Conservation (phyloP, 2,329 filamentous ascomycete species). For the Phialemonium atrogriseum region DNA sequence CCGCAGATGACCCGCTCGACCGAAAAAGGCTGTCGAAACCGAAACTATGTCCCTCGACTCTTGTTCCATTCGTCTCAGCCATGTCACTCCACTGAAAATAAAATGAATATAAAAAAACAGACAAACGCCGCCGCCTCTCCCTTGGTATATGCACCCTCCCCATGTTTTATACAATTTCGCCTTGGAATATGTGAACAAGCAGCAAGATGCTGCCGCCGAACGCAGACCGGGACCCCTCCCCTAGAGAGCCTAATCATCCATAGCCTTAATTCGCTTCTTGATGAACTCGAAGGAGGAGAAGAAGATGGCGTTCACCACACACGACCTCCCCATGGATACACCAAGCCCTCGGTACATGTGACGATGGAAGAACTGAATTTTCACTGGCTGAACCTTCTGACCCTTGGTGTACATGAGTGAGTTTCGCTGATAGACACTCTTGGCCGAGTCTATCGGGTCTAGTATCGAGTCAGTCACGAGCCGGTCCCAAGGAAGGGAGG, state of each 20-base stretch:
- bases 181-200: not conserved
- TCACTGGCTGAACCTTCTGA: conserved; percentile 57
- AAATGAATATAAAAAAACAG: not conserved
- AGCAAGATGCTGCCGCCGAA: not conserved
- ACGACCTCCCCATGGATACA: conserved; percentile 76
- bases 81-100: not conserved
- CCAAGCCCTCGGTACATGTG: conserved; percentile 78
- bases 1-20: too few species aligned
- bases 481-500: conserved; percentile 3
- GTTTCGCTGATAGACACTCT: conserved; percentile 79
- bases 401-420: conserved; percentile 62
- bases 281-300: conserved; percentile 82
- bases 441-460: conserved; percentile 72
- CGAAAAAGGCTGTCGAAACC: too few species aligned
- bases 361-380: conserved; percentile 68
- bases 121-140: too few species aligned
- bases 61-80: too few species aligned
- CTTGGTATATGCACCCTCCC: not conserved
- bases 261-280: conserved; percentile 57
- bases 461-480: conserved; percentile 37
- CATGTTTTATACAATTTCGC: conserved; percentile 1
- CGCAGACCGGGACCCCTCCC: too few species aligned
- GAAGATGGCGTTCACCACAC: conserved; percentile 80
- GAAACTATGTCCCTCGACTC: too few species aligned
- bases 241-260: conserved; percentile 43